Evolutionary conservation across 768 basidiomycete species (phyloP), one percentile per base, ranked within the genome.

Genomic region (Rhodosporidiobolus odoratus): DNA sequence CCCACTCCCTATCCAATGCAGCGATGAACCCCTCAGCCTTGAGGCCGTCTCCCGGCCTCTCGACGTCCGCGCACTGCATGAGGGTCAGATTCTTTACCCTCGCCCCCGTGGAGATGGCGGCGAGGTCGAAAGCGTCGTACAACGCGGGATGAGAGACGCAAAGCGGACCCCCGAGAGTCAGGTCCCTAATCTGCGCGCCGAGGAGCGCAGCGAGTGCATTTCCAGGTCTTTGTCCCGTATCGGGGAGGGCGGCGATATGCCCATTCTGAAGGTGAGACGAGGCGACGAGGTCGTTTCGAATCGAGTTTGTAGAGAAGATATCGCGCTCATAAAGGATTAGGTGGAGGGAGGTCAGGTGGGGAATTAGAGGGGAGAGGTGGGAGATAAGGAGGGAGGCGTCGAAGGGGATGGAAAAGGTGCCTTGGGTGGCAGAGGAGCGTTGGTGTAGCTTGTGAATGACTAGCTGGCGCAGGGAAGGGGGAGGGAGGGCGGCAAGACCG

Each of bases 1-100:
- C 58, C 58, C 58, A 59, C 43, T 59, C 58, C 17, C 58, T n/a
- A 21, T 45, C 58, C 4, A 59, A 43, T 43, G 58, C 58, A 3
- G 15, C 30, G 10, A 30, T 30, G 43, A 43, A 45, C 15, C 21
- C 58, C 41, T 43, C 27, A 9, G 43, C 3, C 27, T 32, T 7
- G 58, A 59, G 12, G 4, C 58, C 58, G 17, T 59, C 58, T 16
- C 5, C 27, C 19, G 23, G n/a, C 17, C 41, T 27, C 23, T 27
- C 61, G 23, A 50, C n/a, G 16, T 50, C 35, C 12, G 47, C 48
- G 48, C 61, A 62, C 8, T 38, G 34, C 32, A 10, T 19, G 2
- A 62, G 35, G 9, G 17, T 30, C 16, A 62, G 54, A 23, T 3
- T 34, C 15, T 9, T 6, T 4, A 56, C 4, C 7, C 54, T 7